Evolutionary conservation across 257 asterid species (phyloP), one percentile per base, ranked within the genome.

Genomic region (Petrea volubilis): DNA sequence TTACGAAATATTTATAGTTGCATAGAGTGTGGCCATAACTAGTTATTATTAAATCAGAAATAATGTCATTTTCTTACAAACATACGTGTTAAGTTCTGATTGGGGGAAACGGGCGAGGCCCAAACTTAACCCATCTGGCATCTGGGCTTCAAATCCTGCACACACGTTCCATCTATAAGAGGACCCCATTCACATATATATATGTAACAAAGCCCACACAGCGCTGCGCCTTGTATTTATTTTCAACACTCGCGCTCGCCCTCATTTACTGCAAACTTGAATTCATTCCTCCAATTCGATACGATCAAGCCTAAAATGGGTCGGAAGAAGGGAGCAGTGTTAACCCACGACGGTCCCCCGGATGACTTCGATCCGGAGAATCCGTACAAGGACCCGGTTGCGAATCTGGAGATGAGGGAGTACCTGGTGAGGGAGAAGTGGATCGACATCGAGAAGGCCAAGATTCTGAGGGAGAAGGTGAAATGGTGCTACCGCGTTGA

Each of bases 401-500:
- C 96, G 29, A 80, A 83, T 82, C 82, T 90, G 21, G 98, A 93
- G 91, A 93, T 93, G 98, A 80, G 97, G 64, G 98, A 93, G 81
- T 88, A 93, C 58, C 55, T 93, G 72, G 96, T 93, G 7, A 76
- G 98, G 44, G 97, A 90, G 84, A 93, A 91, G 67, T 93, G 98
- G 98, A 88, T 93, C 96, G 86, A 86, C 70, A 93, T 93, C 87
- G 98, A 93, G 82, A 93, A 88, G 77, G 98, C 98, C 28, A 93
- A 93, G 86, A 90, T 93, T 76, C 84, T 93, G 67, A 76, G 98
- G 9, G 96, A 93, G 78, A 90, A 82, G 71, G 90, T 93, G 64
- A 92, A 85, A 77, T 90, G 96, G 98, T 93, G 98, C 73, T 90
- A 93, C 75, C 89, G 97, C 2, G 82, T 93, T 2, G 98, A 93